Evolutionary conservation across 768 basidiomycete species (phyloP), one percentile per base, ranked within the genome.

Genomic region (Termitomyces sp.): DNA sequence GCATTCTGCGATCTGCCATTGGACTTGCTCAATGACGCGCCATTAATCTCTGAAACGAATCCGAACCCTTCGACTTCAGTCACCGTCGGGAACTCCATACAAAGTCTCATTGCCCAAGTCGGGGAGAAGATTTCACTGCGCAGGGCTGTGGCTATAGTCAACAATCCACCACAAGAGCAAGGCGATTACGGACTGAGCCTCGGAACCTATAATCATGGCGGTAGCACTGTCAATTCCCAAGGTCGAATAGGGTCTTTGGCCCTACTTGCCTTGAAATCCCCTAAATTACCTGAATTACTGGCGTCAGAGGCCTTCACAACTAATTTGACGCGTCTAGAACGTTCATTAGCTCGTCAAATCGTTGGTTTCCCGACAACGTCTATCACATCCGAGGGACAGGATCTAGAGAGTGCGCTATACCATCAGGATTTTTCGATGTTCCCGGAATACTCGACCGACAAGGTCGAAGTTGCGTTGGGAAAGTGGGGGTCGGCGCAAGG

Each of bases 281-380:
- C 76, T 55, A 64, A 74, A 54, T 69, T 88, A 48, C 57, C 74
- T 37, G 66, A 71, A 28, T 66, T 80, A 59, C 68, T 86, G 46
- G 70, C 69, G 16, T 76, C 79, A 2, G 69, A 78, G 49, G 67
- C 66, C n/a, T 86, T 87, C 64, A 72, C 75, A 28, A 68, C 73
- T n/a, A 82, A 88, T 39, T 72, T 91, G 18, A 75, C 75, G 33
- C 77, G 78, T 44, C 75, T 96, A 15, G 85, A 89, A 62, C 84
- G 90, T 24, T 81, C 87, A 2, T 61, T 96, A n/a, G 88, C 87
- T 10, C 81, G 92, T 42, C 94, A 96, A 71, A 86, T 93, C 51
- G 84, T 85, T 22, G 94, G 93, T 3, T 87, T 94, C 66, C 84
- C 90, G 28, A 91, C 91, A 0, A 71, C 72, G 16, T 75, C 74